Percentiles rank a stretch among this genome's conserved stretches.
phyloP scores from a whole-genome alignment of 2,329 filamentous ascomycete genomes.

The Ascochyta clinopodiicola region DNA sequence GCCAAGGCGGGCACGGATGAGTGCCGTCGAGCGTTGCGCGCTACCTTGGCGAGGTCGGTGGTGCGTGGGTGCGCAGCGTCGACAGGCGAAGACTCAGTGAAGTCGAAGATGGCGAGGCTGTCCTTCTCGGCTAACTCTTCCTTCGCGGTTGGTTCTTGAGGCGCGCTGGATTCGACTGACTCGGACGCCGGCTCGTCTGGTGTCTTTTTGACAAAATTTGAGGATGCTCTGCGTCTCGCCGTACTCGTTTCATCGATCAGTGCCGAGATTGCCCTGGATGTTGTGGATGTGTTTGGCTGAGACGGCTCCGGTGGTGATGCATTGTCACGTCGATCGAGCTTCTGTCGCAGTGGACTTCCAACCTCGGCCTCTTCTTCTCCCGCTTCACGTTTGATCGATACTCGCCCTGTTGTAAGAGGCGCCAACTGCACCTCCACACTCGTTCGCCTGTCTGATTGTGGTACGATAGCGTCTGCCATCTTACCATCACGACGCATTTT shows the following conservation, averaged over 20 bases:
- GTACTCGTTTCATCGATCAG: constrained; percentile 41
- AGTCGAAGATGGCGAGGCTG: constrained; percentile 48
- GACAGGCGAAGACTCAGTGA: constrained; percentile 43
- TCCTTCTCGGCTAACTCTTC: constrained; percentile 25
- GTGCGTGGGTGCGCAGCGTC: constrained; percentile 29
- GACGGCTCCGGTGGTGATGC: constrained; percentile 22
- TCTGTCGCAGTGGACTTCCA: constrained; percentile 48
- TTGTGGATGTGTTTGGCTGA: constrained; percentile 34
- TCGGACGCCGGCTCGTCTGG: constrained; percentile 12
- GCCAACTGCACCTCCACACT: constrained; percentile 35
- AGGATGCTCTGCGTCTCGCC: constrained; percentile 29
- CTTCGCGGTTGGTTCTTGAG: constrained; percentile 12
- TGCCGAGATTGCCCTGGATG: constrained; percentile 43
- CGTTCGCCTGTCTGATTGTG: constrained; percentile 29
- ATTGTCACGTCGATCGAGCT: constrained; percentile 34
- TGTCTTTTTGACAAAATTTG: constrained; percentile 1
- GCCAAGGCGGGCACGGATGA: constrained; percentile 37
- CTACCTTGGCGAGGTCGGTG: constrained; percentile 38
- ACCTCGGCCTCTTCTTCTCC: constrained; percentile 37
- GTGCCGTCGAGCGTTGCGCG: constrained; percentile 41
- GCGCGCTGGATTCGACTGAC: constrained; percentile 2
- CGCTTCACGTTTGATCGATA: constrained; percentile 38
- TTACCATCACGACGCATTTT: constrained; percentile 59
- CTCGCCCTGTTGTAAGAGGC: constrained; percentile 27
- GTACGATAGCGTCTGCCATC: constrained; percentile 53